Base-by-base conservation (phyloP, 768 basidiomycete genomes). In the Calocera cornea region DNA sequence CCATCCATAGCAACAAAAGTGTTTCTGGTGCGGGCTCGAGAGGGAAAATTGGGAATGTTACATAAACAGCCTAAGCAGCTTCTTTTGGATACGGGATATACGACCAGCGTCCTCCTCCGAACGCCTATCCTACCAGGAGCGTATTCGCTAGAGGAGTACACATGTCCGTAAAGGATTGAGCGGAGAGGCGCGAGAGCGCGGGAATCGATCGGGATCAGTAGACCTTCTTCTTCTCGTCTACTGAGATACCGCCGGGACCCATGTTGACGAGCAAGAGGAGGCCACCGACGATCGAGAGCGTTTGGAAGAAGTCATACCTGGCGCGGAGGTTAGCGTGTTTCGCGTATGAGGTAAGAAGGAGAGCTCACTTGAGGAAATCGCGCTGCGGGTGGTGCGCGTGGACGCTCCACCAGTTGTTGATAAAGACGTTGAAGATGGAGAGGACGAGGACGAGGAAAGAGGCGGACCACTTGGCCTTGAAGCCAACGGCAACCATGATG, bases 231-330 rank as follows among this genome's bases (percentile, higher is more conserved):
- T 97, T 97, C 83, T 97, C 95, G 78, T 98, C 97, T 69, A 98
- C 91, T 2, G 95, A 97, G 69, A 98, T 83, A 70, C 95, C 95
- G 69, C 97, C 95, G 65, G 97, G 94, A 73, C 97, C 97, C 83
- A 97, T 94, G 81, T 97, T 98, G 70, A 98, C 95, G 65, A 99
- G 86, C 68, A 98, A 86, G 70, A 99, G 89, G 34, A 99, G 86
- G 54, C 97, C 97, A 69, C 97, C 97, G 54, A 99, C 95, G 74
- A 99, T 99, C 33, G 95, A 97, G 36, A 97, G 83, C 34, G 94
- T 98, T 79, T 97, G 94, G 89, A 97, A 97, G 81, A 99, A 99
- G 79, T 99, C 97, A 74, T 97, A 97, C 83, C 91, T 92, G 70
- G 24, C 12, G 31, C 19, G 60, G 66, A 66, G 68, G 64, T 29